Conservation (phyloP, 169 alveolate species). For the Plasmodium adleri region DNA sequence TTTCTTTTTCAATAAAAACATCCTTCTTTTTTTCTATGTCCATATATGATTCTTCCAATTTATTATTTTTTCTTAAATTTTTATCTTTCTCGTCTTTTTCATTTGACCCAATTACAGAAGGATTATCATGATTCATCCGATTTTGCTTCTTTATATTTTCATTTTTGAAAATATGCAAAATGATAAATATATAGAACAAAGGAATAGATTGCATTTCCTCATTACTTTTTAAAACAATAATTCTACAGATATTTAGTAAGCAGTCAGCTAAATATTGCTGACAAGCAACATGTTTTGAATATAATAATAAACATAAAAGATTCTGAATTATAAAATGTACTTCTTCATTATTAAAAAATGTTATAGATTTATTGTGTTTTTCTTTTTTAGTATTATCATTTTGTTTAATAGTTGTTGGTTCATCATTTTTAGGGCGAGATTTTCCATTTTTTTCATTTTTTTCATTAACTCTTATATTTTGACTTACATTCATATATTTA, state of each 20-base stretch:
- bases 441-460: background rate
- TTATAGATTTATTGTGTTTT: constrained; percentile 12
- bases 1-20: background rate
- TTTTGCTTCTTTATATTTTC: background rate
- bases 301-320: constrained; percentile 52
- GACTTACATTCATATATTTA: background rate
- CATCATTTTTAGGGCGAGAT: background rate
- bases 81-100: constrained; percentile 4
- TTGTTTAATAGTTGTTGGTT: background rate
- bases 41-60: background rate
- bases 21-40: background rate
- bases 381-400: background rate
- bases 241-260: constrained; percentile 58
- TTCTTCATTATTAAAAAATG: constrained; percentile 53
- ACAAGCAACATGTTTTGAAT: constrained; percentile 71
- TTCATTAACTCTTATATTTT: background rate
- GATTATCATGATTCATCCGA: too few relatives aligned
- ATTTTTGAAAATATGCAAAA: constrained; percentile 68
- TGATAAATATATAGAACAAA: constrained; percentile 42
- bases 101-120: background rate
- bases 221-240: constrained; percentile 26
- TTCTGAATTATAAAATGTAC: constrained; percentile 72
- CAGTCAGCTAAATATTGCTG: constrained; percentile 76
- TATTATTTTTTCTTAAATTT: background rate
- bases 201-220: constrained; percentile 75